Percentiles rank a stretch among this genome's conserved stretches.
Conservation (phyloP, 2,329 filamentous ascomycete genomes). For the Ophiostoma populinum region DNA sequence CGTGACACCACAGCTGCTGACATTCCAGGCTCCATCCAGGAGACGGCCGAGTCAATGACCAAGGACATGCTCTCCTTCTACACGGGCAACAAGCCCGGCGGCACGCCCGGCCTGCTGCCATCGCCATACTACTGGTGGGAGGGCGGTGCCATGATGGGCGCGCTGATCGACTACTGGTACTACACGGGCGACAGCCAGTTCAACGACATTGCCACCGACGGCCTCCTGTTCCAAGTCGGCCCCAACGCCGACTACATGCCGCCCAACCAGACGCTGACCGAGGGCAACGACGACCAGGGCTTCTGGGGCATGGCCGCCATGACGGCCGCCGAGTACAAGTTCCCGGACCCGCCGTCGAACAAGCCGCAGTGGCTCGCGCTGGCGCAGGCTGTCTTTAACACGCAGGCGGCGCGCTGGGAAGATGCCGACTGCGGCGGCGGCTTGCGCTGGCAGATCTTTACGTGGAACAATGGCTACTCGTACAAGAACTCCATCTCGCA, state of each 20-base stretch:
- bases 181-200: constrained; percentile 37
- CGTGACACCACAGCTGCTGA: constrained; percentile 1
- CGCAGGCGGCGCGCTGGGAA: constrained; percentile 60
- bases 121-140: constrained; percentile 36
- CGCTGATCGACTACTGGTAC: constrained; percentile 67
- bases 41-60: constrained; percentile 30
- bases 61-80: constrained; percentile 30
- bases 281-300: constrained; percentile 61
- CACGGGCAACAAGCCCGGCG: constrained; percentile 29
- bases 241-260: constrained; percentile 63
- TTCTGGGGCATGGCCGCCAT: constrained; percentile 59
- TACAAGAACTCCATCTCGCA: constrained; percentile 45
- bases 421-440: constrained; percentile 51
- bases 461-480: constrained; percentile 62
- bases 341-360: constrained; percentile 37
- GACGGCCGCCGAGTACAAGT: constrained; percentile 52
- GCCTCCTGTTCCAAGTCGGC: constrained; percentile 58
- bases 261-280: constrained; percentile 41
- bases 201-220: constrained; percentile 49
- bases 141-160: constrained; percentile 52
- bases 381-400: constrained; percentile 68
- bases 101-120: constrained; percentile 29
- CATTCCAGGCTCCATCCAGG: constrained; percentile 28
- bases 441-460: constrained; percentile 70
- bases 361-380: constrained; percentile 53